Percentiles rank a stretch among this genome's conserved stretches.
These are phyloP conservation scores for Penicillium sp. DNA, from an alignment of 2,329 filamentous ascomycete species.

Conservation along the genomic window DNA sequence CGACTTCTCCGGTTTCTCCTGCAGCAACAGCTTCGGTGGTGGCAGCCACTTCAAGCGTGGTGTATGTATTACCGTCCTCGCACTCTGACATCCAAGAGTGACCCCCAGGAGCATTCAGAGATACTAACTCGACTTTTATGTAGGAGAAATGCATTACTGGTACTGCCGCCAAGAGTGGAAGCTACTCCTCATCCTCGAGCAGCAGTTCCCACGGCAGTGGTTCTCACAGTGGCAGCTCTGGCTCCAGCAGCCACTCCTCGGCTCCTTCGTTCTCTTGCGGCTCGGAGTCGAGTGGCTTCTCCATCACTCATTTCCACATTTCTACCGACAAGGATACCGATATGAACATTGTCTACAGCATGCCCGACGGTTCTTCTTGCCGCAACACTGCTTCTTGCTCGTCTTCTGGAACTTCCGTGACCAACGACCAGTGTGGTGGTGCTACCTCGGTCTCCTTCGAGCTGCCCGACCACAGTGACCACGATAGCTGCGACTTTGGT, in stretches of 20 bases:
- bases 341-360: constrained; percentile 82
- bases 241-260: constrained; percentile 29
- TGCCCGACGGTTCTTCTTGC: constrained; percentile 80
- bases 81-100: not conserved
- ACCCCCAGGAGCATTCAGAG: not conserved
- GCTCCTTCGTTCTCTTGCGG: constrained; percentile 64
- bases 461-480: constrained; percentile 57
- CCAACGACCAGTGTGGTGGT: constrained; percentile 90
- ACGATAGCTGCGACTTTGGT: constrained; percentile 68
- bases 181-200: constrained; percentile 13
- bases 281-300: constrained; percentile 63
- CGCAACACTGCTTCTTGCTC: constrained; percentile 74
- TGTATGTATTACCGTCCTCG: constrained; percentile 44
- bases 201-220: constrained; percentile 12
- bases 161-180: constrained; percentile 60
- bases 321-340: constrained; percentile 74
- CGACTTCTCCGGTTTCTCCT: constrained; percentile 72
- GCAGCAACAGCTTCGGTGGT: constrained; percentile 58
- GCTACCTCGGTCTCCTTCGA: constrained; percentile 77
- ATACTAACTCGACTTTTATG: constrained; percentile 18
- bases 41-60: constrained; percentile 30
- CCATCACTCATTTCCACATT: constrained; percentile 73
- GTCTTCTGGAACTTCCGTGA: constrained; percentile 66
- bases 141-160: constrained; percentile 52
- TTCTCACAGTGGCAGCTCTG: not conserved